phyloP scores from a whole-genome alignment of 2,329 filamentous ascomycete species.

The Diplodia sapinea region DNA sequence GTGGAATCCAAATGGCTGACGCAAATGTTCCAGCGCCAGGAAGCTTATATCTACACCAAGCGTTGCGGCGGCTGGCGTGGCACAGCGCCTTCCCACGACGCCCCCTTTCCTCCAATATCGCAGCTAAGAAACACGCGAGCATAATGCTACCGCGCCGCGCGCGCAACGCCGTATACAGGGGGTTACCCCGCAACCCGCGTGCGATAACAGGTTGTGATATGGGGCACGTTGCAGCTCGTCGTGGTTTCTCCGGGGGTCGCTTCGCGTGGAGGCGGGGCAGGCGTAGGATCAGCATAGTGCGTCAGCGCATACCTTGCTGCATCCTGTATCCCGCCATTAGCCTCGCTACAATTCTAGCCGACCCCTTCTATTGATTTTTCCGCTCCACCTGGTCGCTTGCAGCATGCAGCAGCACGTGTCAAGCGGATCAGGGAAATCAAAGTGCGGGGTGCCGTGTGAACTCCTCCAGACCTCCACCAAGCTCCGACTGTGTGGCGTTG shows the following conservation, averaged over 20 bases:
- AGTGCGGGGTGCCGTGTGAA: constrained; percentile 12
- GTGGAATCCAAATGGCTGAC: not conserved
- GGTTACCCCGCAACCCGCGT: constrained; percentile 12
- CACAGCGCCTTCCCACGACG: not conserved
- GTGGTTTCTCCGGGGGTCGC: constrained; percentile 15
- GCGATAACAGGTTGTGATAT: constrained; percentile 3
- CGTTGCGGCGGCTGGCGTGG: constrained; percentile 1
- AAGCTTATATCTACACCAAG: constrained; percentile 20
- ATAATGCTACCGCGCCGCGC: constrained; percentile 8
- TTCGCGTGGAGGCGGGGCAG: constrained; percentile 16
- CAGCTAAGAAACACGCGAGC: not conserved
- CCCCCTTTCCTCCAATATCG: not conserved
- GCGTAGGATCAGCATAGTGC: constrained; percentile 3
- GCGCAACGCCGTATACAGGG: not conserved
- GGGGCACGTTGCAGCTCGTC: constrained; percentile 16
- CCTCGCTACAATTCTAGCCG: constrained; percentile 10
- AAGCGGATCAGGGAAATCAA: not conserved
- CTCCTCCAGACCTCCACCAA: not conserved
- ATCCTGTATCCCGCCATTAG: not conserved
- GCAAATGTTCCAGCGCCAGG: not conserved
- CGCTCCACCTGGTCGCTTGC: not conserved
- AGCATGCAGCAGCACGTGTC: not conserved
- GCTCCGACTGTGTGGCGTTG: not conserved
- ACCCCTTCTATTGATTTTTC: constrained; percentile 16
- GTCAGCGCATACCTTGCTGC: constrained; percentile 1